Evolutionary conservation across 1,284 basidiomycete species (phyloP), one percentile per base, ranked within the genome.

Genomic region (Heterobasidion annosum): DNA sequence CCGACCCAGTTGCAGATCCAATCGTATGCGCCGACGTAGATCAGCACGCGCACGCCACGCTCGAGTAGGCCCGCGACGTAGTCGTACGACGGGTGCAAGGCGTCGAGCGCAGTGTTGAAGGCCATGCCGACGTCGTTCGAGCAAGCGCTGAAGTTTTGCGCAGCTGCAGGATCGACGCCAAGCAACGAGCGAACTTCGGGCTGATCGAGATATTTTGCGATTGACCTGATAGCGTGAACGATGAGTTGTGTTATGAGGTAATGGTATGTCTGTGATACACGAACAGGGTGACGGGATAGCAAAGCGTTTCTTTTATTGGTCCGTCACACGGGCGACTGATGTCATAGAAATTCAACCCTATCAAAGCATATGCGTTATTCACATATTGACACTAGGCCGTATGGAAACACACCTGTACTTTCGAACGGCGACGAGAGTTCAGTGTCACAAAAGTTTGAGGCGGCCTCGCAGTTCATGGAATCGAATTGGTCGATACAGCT

Each of bases 1-100:
- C 81, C 85, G 15, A 89, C 69, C 76, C 83, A 85, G 67, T 89
- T 90, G 64, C 86, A 89, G 56, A 87, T 82, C 73, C 76, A 86
- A 66, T 90, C 87, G 53, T 82, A 79, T 2, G 73, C 76, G 1
- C 87, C 87, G 4, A 83, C 84, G 61, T 91, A 91, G 55, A 91
- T 81, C 13, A 94, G 75, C 3, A 85, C 82, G 4, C 78, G 71
- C 25, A 94, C 72, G 0, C 81, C 83, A 32, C 88, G 79, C 63
- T 93, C 90, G 18, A 93, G 78, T 33, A 94, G 75, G 1, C 74
- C 81, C 1, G 79, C 75, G 54, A 92, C 73, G 63, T 91, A 83
- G 47, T 77, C 67, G 60, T 73, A 68, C 0, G 75, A 76, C 3
- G 68, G 63, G 57, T 75, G 76, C 45, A 68, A 62, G 15, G 56